phyloP scores from a whole-genome alignment of 78 protist species.

The Cavenderia fasciculata region DNA sequence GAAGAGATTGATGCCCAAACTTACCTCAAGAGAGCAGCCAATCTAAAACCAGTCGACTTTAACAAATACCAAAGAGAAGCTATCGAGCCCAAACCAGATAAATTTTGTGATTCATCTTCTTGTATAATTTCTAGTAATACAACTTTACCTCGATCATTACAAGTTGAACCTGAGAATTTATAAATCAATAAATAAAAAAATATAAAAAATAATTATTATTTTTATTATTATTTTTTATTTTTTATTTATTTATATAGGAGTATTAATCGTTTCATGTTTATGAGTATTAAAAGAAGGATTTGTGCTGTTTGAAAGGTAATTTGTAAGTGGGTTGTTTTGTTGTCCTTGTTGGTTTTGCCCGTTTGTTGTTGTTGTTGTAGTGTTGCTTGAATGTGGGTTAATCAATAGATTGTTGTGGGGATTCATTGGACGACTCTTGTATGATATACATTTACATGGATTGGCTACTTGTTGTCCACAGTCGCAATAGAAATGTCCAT shows the following conservation, averaged over 20 bases:
- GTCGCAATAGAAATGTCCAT: conserved; percentile 77
- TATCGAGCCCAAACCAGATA: conserved; percentile 43
- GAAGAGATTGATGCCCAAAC: conserved; percentile 28
- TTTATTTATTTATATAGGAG: too few species aligned
- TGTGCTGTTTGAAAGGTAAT: too few species aligned
- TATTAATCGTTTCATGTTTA: too few species aligned
- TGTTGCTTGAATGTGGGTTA: too few species aligned
- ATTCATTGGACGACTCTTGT: neutral
- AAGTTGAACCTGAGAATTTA: conserved; percentile 9
- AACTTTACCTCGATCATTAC: neutral
- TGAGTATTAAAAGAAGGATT: too few species aligned
- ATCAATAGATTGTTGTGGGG: neutral
- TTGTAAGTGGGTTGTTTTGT: too few species aligned
- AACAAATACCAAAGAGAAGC: neutral
- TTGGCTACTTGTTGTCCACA: conserved; percentile 29
- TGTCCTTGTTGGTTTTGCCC: too few species aligned
- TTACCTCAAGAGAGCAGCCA: neutral
- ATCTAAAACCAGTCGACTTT: conserved; percentile 47
- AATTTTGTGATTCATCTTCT: conserved; percentile 65
- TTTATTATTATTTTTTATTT: too few species aligned
- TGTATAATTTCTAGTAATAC: conserved; percentile 25
- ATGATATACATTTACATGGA: conserved; percentile 13
- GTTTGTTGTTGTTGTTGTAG: too few species aligned
- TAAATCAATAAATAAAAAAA: too few species aligned
- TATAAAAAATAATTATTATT: too few species aligned